phyloP scores from a whole-genome alignment of 1,139 yeast species.

The Geotrichum armillariae region DNA sequence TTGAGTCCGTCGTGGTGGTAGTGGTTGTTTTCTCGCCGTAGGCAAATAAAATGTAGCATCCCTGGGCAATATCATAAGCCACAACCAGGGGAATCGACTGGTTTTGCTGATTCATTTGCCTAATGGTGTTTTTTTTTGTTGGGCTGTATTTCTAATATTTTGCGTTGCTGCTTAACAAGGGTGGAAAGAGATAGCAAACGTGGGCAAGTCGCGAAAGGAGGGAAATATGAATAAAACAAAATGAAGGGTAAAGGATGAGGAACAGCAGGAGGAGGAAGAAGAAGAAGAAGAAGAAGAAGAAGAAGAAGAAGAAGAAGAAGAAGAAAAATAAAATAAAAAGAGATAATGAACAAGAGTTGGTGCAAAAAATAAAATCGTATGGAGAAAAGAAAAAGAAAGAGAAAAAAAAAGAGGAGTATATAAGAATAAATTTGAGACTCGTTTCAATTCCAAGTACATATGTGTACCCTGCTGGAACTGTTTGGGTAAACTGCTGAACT shows the following conservation, averaged over 20 bases:
- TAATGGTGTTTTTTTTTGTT: slow-evolving; percentile 1
- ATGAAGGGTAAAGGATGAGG: background rate
- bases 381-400: background rate
- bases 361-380: no score
- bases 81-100: slow-evolving; percentile 4
- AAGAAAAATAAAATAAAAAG: background rate
- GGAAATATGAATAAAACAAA: background rate
- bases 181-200: no score
- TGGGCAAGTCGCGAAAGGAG: background rate
- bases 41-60: slow-evolving; percentile 11
- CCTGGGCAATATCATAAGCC: background rate
- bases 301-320: background rate
- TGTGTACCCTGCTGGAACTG: no score
- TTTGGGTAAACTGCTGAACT: no score
- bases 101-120: slow-evolving; percentile 1
- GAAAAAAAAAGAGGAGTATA: background rate
- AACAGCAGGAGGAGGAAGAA: background rate
- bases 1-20: background rate
- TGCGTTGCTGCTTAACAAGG: background rate
- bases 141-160: background rate
- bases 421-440: no score
- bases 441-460: no score
- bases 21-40: slow-evolving; percentile 7
- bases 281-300: slow-evolving; percentile 1
- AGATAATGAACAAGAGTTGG: no score